These are phyloP conservation scores for Arthonia radiata DNA, from an alignment of 495 filamentous ascomycete genomes.

Conservation along the genomic window DNA sequence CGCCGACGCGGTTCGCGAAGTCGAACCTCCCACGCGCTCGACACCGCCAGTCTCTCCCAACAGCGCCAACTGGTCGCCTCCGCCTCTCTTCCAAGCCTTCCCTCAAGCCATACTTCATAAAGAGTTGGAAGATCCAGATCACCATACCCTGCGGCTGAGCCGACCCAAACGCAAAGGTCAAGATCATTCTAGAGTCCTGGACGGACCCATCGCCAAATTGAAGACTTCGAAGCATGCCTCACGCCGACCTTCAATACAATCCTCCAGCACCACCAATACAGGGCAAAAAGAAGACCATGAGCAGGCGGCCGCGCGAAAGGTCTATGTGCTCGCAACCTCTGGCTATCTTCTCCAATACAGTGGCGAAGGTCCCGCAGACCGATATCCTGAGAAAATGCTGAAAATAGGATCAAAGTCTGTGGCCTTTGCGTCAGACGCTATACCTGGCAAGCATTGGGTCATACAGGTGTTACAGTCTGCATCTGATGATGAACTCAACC, in stretches of 20 bases:
- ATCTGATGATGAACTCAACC: constrained; percentile 31
- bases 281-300: background rate
- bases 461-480: constrained; percentile 62
- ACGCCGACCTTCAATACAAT: constrained; percentile 31
- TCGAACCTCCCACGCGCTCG: no score
- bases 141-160: constrained; percentile 13
- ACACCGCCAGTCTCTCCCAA: no score
- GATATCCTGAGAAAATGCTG: constrained; percentile 69
- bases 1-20: no score
- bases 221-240: constrained; percentile 19
- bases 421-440: constrained; percentile 80
- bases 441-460: constrained; percentile 82
- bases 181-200: constrained; percentile 13
- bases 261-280: background rate
- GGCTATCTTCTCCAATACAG: constrained; percentile 77
- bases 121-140: constrained; percentile 11
- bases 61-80: constrained; percentile 45
- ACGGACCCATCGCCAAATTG: constrained; percentile 15
- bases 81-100: constrained; percentile 76
- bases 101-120: constrained; percentile 36
- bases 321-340: constrained; percentile 56
- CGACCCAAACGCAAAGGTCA: constrained; percentile 10
- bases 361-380: constrained; percentile 52
- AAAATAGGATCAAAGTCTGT: constrained; percentile 64
- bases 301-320: constrained; percentile 20